A percentile compares a stretch with the other conserved stretches of the same genome.
Evolutionary conservation across 306 rosid genomes (phyloP).

Genomic region (Lathyrus tuberosus): DNA sequence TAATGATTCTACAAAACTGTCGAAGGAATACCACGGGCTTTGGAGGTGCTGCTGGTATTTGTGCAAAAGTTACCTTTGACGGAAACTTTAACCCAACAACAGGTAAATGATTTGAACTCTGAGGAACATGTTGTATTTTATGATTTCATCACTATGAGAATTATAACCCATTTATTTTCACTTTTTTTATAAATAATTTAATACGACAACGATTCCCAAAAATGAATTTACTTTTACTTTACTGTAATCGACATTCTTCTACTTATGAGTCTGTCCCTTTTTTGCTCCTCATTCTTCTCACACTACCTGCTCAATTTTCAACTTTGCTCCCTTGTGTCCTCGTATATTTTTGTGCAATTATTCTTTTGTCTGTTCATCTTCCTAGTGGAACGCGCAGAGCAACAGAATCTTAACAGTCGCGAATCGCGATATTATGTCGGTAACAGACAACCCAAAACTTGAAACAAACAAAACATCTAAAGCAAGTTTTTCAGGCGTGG

Average conservation of each 20-base stretch:
- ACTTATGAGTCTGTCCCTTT: constrained; percentile 5
- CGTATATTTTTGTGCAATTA: constrained; percentile 39
- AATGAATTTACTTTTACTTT: neutral
- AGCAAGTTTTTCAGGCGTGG: neutral
- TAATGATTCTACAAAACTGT: neutral
- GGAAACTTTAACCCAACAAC: neutral
- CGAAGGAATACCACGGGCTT: neutral
- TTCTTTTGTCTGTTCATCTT: constrained; percentile 13
- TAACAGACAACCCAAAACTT: constrained; percentile 15
- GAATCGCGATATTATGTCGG: constrained; percentile 28
- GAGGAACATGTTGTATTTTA: neutral
- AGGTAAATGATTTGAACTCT: neutral
- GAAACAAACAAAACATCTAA: constrained; percentile 12
- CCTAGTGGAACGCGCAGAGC: constrained; percentile 32
- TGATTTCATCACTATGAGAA: neutral
- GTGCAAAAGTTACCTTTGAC: neutral
- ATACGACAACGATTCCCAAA: no score
- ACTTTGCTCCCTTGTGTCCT: constrained; percentile 5
- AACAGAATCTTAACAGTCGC: constrained; percentile 21
- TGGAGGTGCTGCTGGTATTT: neutral
- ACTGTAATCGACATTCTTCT: constrained; percentile 25
- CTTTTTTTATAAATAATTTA: no score
- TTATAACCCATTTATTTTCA: neutral
- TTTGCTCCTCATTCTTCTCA: constrained; percentile 2
- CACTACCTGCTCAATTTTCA: constrained; percentile 24